Base-by-base conservation (phyloP, 1,139 yeast genomes). In the Pichia sp. region DNA sequence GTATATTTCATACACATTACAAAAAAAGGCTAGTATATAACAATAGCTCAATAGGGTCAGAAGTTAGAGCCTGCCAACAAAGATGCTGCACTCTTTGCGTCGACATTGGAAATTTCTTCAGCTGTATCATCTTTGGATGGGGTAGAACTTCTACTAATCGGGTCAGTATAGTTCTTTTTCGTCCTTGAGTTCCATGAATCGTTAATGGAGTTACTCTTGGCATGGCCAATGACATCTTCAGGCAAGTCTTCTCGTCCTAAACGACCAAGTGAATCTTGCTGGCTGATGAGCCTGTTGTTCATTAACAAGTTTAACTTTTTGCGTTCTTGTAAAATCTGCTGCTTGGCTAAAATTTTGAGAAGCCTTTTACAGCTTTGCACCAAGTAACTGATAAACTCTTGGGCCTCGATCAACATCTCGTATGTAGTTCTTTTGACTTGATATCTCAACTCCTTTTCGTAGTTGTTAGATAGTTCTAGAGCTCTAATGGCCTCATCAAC, bases 401-500 rank as follows among this genome's bases (percentile, higher is more conserved):
- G 70, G 58, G 84, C 78, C 68, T 92, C 98, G 48, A 81, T 76
- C 48, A 88, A 70, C 90, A 93, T 87, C 68, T 90, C 96, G 47
- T 85, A 87, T 6, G 96, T 87, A 30, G 93, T 87, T 58, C 96
- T 76, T 56, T 86, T 83, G 40, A 92, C 85, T 64, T 89, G 95
- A 59, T 81, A 73, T 19, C 85, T 81, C 54, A 92, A 75, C 42
- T 84, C 84, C 61, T 87, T 89, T 66, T 92, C 97, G 11, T 81
- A 77, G 59, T 81, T 82, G n/a, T 87, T 81, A 1, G 97, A 95
- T 49, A 80, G 82, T 65, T 92, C 96, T 54, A 92, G 75, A 11
- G 89, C 76, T 53, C 85, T 75, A 45, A 92, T 80, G 0, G 97
- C 96, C 61, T 92, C 98, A 64, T 93, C 97, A 1, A 90, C 96